A percentile compares a stretch with the other conserved stretches of the same genome.
phyloP scores from a whole-genome alignment of 208 protist species.

The Trypanosoma platydactyli region DNA sequence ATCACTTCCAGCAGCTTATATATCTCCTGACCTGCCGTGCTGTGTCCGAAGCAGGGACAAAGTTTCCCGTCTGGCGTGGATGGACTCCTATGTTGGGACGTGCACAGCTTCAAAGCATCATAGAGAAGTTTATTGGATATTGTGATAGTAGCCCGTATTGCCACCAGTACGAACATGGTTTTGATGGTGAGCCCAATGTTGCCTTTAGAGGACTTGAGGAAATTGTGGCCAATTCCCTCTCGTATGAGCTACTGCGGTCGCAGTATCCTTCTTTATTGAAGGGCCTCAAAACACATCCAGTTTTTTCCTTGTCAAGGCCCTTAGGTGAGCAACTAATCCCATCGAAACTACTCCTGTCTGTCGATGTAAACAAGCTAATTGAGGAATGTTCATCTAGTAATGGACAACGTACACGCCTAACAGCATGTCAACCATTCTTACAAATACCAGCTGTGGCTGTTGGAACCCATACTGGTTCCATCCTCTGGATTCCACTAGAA shows the following conservation, averaged over 20 bases:
- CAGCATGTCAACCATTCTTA: slow-evolving; percentile 74
- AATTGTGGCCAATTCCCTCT: slow-evolving; percentile 63
- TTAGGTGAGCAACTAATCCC: slow-evolving; percentile 59
- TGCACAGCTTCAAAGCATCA: slow-evolving; percentile 57
- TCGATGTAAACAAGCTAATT: slow-evolving; percentile 53
- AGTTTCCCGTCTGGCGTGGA: slow-evolving; percentile 72
- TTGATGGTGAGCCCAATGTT: slow-evolving; percentile 16
- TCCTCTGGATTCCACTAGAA: slow-evolving; percentile 66
- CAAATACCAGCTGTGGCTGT: slow-evolving; percentile 55
- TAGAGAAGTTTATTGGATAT: slow-evolving; percentile 48
- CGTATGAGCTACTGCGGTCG: slow-evolving; percentile 44
- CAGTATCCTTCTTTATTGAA: slow-evolving; percentile 40
- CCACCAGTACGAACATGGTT: slow-evolving; percentile 41
- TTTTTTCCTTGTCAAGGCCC: slow-evolving; percentile 26
- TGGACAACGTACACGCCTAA: slow-evolving; percentile 35
- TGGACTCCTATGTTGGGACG: slow-evolving; percentile 75
- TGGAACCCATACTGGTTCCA: slow-evolving; percentile 47
- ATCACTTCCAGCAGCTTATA: slow-evolving; percentile 75
- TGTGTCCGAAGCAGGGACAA: slow-evolving; percentile 55
- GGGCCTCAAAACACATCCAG: slow-evolving; percentile 4
- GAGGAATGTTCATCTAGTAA: slow-evolving; percentile 4
- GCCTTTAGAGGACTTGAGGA: slow-evolving; percentile 34
- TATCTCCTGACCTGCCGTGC: slow-evolving; percentile 84
- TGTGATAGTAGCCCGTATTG: slow-evolving; percentile 54
- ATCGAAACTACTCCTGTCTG: slow-evolving; percentile 46